These are phyloP conservation scores for Fusarium decemcellulare DNA, from an alignment of 2,329 filamentous ascomycete genomes.

Conservation along the genomic window DNA sequence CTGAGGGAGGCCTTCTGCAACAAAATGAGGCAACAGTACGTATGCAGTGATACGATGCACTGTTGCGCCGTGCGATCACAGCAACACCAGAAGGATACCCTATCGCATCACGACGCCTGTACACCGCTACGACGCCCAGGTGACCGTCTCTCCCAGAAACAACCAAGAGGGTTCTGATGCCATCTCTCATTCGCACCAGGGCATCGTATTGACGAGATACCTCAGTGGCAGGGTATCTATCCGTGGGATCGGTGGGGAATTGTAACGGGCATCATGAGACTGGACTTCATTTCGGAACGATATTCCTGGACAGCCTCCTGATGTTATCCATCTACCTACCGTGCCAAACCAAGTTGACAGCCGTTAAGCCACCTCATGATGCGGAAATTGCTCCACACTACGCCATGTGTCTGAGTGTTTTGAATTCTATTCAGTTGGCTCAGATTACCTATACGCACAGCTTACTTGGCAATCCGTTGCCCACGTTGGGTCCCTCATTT, in stretches of 20 bases:
- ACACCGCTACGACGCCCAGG: conserved; percentile 8
- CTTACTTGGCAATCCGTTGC: conserved; percentile 13
- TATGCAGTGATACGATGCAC: conserved; percentile 18
- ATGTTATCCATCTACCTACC: neutral
- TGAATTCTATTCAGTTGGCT: neutral
- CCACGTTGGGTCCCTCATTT: conserved; percentile 20
- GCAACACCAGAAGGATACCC: neutral
- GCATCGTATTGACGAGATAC: neutral
- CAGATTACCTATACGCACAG: neutral
- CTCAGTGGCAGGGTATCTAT: conserved; percentile 9
- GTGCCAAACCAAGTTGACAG: conserved; percentile 1
- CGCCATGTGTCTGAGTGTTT: conserved; percentile 1
- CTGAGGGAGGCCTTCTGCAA: neutral
- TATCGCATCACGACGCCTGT: conserved; percentile 1
- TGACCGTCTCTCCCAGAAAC: neutral
- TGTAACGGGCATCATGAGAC: conserved; percentile 17
- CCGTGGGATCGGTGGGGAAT: conserved; percentile 29
- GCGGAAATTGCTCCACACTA: neutral
- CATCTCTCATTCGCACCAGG: neutral
- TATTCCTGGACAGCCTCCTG: conserved; percentile 8
- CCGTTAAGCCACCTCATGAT: conserved; percentile 3
- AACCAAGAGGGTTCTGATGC: conserved; percentile 5
- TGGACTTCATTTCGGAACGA: conserved; percentile 34
- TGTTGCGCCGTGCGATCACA: neutral
- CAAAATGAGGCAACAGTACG: conserved; percentile 19